Conservation (phyloP, 2,329 filamentous ascomycete species). For the Dactylellina sp. region DNA sequence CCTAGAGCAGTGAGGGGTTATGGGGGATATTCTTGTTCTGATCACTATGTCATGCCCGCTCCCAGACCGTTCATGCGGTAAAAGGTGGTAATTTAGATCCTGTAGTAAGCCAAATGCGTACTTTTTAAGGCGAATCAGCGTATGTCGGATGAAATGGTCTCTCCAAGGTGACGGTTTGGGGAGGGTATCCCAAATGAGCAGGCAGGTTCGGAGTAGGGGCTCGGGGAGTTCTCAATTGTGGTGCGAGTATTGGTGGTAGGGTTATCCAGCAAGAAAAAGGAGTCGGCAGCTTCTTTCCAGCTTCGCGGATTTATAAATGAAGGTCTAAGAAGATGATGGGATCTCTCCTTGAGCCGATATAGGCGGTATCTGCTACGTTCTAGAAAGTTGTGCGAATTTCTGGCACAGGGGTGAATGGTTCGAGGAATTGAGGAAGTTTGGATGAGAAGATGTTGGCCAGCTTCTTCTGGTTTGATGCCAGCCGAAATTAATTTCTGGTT, state of each 20-base stretch:
- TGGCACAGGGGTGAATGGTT: constrained; percentile 5
- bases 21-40: constrained; percentile 18
- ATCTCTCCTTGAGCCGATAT: constrained; percentile 4
- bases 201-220: constrained; percentile 41
- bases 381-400: neutral
- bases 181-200: constrained; percentile 46
- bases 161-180: constrained; percentile 38
- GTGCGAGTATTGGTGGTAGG: constrained; percentile 15
- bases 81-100: constrained; percentile 25
- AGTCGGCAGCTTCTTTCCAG: constrained; percentile 41
- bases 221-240: constrained; percentile 33
- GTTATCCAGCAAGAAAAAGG: constrained; percentile 26
- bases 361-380: constrained; percentile 18
- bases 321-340: constrained; percentile 20
- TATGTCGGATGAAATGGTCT: constrained; percentile 27
- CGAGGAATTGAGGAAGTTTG: constrained; percentile 9
- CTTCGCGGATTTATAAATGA: constrained; percentile 38
- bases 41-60: constrained; percentile 25
- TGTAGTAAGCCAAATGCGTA: constrained; percentile 7
- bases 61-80: neutral
- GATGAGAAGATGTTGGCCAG: constrained; percentile 37
- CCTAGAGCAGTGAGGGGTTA: constrained; percentile 36
- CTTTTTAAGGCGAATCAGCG: neutral
- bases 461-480: constrained; percentile 52
- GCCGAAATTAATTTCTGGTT: constrained; percentile 52